Conservation (phyloP, 345 rosid genomes). For the Pistacia atlantica region DNA sequence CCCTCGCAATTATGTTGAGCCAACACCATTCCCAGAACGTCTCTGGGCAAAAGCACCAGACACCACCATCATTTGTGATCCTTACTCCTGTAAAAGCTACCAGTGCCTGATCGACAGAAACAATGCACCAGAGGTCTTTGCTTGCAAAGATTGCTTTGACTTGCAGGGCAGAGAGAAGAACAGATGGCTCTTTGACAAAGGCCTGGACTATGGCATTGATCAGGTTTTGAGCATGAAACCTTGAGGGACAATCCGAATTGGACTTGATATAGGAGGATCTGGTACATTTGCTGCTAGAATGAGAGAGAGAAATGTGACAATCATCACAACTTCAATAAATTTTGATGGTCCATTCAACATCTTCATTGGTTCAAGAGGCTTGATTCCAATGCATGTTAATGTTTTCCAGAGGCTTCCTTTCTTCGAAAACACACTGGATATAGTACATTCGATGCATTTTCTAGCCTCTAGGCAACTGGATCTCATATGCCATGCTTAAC, state of each 20-base stretch:
- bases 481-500: too few relatives aligned
- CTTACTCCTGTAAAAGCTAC: constrained; percentile 53
- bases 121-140: constrained; percentile 29
- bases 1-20: constrained; percentile 38
- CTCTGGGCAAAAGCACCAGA: constrained; percentile 47
- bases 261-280: too few relatives aligned
- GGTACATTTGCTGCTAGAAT: too few relatives aligned
- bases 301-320: constrained; percentile 25
- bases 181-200: constrained; percentile 30
- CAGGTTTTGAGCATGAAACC: too few relatives aligned
- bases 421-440: constrained; percentile 8
- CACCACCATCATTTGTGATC: constrained; percentile 46
- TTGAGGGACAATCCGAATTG: too few relatives aligned
- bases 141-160: constrained; percentile 59
- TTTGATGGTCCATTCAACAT: constrained; percentile 1
- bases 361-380: too few relatives aligned
- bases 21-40: constrained; percentile 33
- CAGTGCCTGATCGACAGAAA: constrained; percentile 41
- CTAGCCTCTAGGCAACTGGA: too few relatives aligned
- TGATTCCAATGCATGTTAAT: too few relatives aligned
- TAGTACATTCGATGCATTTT: too few relatives aligned
- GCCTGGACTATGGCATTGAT: constrained; percentile 18
- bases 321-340: constrained; percentile 40
- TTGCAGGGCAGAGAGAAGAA: constrained; percentile 41
- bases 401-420: constrained; percentile 4